Percentiles rank a stretch among this genome's conserved stretches.
phyloP scores from a whole-genome alignment of 75 land plant species.

The Sequoia sempervirens region DNA sequence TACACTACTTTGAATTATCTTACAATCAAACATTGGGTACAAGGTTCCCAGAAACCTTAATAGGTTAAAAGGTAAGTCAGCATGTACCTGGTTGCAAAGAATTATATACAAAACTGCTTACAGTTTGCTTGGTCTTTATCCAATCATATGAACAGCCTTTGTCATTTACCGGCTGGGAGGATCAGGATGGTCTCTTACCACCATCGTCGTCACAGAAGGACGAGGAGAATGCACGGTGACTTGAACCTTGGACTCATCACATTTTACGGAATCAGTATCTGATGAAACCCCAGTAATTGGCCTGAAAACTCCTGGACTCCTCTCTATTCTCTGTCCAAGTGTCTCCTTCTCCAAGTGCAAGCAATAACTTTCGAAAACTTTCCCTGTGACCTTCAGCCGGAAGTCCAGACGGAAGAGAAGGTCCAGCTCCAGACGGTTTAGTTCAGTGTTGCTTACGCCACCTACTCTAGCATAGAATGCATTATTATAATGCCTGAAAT shows the following conservation, averaged over 20 bases:
- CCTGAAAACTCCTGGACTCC: background rate
- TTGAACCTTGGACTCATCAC: constrained; percentile 1
- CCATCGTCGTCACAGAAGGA: constrained; percentile 5
- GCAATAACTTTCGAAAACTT: constrained; percentile 70
- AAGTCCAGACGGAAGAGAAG: constrained; percentile 75
- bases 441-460: constrained; percentile 73
- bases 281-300: background rate
- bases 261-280: background rate
- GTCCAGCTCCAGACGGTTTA: constrained; percentile 74
- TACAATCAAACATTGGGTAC: background rate
- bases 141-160: background rate
- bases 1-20: background rate
- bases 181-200: constrained; percentile 4
- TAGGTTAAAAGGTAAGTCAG: background rate
- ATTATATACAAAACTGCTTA: background rate
- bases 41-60: background rate
- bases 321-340: constrained; percentile 7
- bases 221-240: background rate
- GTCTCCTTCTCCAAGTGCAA: constrained; percentile 63
- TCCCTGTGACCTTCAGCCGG: constrained; percentile 48
- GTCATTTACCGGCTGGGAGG: constrained; percentile 7
- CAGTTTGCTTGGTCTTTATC: background rate
- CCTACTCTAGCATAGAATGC: constrained; percentile 78
- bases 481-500: constrained; percentile 65
- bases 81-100: constrained; percentile 1